Evolutionary conservation across 805 yeast genomes (phyloP).

Genomic region (Yamadazyma kitorensis): DNA sequence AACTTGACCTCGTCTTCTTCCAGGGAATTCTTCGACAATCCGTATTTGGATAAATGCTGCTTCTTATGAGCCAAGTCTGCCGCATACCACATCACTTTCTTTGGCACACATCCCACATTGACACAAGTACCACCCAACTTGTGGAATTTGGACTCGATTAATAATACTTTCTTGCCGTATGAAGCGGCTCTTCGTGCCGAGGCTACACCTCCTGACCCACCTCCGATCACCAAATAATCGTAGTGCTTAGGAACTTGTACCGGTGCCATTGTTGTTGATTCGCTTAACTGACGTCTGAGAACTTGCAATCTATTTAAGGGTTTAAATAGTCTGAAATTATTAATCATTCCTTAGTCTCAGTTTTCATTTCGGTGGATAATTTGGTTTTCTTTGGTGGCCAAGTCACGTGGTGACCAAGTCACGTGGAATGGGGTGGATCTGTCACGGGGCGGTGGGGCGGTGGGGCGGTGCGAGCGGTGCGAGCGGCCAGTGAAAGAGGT

Average conservation of each 20-base stretch:
- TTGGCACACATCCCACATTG: slow-evolving; percentile 98
- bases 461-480: background rate
- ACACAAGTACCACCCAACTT: slow-evolving; percentile 97
- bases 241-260: slow-evolving; percentile 47
- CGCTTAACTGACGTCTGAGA: slow-evolving; percentile 29
- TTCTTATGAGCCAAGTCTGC: slow-evolving; percentile 80
- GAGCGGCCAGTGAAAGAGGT: no score
- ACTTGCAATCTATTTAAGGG: slow-evolving; percentile 17
- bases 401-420: no score
- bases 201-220: slow-evolving; percentile 99
- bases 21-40: slow-evolving; percentile 57
- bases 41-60: slow-evolving; percentile 76
- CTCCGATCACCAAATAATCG: slow-evolving; percentile 94
- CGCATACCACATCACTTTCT: slow-evolving; percentile 98
- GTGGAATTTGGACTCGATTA: slow-evolving; percentile 70
- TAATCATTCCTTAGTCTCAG: no score
- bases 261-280: slow-evolving; percentile 49
- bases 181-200: slow-evolving; percentile 94
- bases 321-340: slow-evolving; percentile 1
- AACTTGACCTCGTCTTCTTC: slow-evolving; percentile 42
- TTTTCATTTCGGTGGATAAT: no score
- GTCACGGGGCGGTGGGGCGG: no score
- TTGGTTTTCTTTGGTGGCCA: no score
- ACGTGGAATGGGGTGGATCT: no score
- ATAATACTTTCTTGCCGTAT: slow-evolving; percentile 83